A percentile compares a stretch with the other conserved stretches of the same genome.
phyloP scores from a whole-genome alignment of 345 rosid genomes.

The Pistacia integerrima region DNA sequence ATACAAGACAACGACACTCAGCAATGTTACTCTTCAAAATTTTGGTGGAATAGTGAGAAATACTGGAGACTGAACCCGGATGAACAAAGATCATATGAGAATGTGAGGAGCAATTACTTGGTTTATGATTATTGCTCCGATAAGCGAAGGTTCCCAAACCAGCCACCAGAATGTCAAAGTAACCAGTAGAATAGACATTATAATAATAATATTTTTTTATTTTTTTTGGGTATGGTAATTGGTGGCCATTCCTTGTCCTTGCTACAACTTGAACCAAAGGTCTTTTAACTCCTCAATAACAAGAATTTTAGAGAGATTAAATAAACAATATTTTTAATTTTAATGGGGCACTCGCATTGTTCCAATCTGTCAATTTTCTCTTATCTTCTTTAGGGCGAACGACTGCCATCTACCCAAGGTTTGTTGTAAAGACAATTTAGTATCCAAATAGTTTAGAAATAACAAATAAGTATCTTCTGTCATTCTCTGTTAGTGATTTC shows the following conservation, averaged over 20 bases:
- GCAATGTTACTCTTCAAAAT: neutral
- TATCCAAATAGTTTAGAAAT: no score
- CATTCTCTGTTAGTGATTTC: no score
- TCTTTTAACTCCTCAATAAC: no score
- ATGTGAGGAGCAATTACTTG: slow-evolving; percentile 32
- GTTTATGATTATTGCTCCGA: slow-evolving; percentile 33
- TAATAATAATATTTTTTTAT: no score
- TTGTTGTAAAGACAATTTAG: no score
- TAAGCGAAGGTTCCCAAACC: neutral
- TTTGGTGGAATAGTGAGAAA: slow-evolving; percentile 5
- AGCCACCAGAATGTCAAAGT: slow-evolving; percentile 1
- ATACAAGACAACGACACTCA: neutral
- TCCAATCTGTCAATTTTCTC: neutral
- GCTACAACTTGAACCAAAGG: no score
- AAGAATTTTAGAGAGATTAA: neutral
- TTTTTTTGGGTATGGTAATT: no score
- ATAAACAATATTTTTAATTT: no score
- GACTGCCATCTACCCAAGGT: no score
- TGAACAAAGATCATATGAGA: slow-evolving; percentile 13
- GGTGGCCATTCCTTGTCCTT: no score
- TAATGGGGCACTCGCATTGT: neutral
- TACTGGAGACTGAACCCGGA: slow-evolving; percentile 21
- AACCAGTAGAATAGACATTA: neutral
- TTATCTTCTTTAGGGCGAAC: no score
- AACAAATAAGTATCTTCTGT: no score